Base-by-base conservation (phyloP, 2,329 filamentous ascomycete species). In the Penicillium sp. region DNA sequence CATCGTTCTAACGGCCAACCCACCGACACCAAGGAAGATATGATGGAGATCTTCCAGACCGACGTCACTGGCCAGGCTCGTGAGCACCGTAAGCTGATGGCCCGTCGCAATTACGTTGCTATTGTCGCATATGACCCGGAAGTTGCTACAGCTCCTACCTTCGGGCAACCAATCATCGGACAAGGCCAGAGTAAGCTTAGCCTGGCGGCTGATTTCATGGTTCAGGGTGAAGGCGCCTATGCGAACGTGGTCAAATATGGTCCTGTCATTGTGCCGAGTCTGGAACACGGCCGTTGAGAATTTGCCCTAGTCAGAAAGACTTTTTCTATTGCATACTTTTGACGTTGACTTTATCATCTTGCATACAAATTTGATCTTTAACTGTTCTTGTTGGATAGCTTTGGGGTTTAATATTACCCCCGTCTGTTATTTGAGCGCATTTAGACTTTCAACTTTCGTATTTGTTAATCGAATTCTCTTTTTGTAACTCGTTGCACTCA, bases 31-130 rank as follows among this genome's bases (percentile, higher is more conserved):
- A 97, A 99, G 74, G 94, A 99, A 73, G 94, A 99, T 74, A 99
- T 99, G 94, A 95, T 99, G 89, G 94, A 99, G 77, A 95, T 99
- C 61, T 99, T 99, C 81, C 90, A 94, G 65, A 89, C 87, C 7
- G 94, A 99, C 64, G 90, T 94, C 15, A 90, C 87, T 49, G 93
- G 94, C n/a, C 79, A 84, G 33, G 79, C 85, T 0, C 82, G 92
- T 43, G 93, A 96, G 71, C 80, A 92, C 67, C 92, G 92, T 76
- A 89, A 93, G 67, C 82, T 99, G 47, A 99, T 99, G 91, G 90
- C 88, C 0, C 81, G 93, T 39, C 81, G 94, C 53, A 97, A 96
- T 69, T 99, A 97, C 67, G 86, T 93, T 12, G 90, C 93, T 0
- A 87, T 95, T 60, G 87, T 97, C n/a, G 90, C 90, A 0, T 97